A percentile compares a stretch with the other conserved stretches of the same genome.
phyloP scores from a whole-genome alignment of 176 grass and related monocot species.

The Hordeum marinum region DNA sequence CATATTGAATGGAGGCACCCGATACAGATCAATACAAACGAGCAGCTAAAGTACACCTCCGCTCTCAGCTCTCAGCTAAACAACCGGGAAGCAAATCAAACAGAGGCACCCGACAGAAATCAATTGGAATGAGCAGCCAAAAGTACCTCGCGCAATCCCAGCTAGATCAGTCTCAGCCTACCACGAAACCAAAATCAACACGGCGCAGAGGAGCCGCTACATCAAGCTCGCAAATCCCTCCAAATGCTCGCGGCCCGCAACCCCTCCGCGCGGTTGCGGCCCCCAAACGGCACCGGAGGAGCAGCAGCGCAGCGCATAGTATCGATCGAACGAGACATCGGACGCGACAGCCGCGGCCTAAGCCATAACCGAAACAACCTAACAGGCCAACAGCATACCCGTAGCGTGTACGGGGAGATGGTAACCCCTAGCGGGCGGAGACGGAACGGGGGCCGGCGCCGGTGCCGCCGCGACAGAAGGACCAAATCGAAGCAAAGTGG shows the following conservation, averaged over 20 bases:
- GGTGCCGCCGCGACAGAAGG: not conserved
- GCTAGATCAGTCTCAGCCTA: not conserved
- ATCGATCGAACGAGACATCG: not conserved
- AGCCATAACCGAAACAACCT: not conserved
- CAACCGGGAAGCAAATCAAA: not conserved
- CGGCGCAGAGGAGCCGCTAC: not conserved
- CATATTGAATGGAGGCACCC: not conserved
- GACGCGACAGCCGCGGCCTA: not conserved
- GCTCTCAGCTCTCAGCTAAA: not conserved
- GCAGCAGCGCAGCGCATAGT: not conserved
- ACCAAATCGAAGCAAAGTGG: not conserved
- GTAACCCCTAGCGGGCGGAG: not conserved
- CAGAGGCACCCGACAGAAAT: not conserved
- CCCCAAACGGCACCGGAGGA: not conserved
- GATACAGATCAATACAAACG: not conserved
- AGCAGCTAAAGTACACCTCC: not conserved
- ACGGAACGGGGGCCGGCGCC: not conserved
- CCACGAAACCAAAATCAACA: not conserved
- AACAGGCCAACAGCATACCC: not conserved
- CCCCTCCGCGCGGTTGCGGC: not conserved
- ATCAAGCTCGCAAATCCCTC: not conserved
- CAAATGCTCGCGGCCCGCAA: no score
- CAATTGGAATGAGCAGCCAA: not conserved
- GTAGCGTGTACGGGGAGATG: not conserved
- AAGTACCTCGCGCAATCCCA: not conserved